Percentiles rank a stretch among this genome's conserved stretches.
phyloP scores from a whole-genome alignment of 1,139 yeast species.

The Candida dubliniensis region DNA sequence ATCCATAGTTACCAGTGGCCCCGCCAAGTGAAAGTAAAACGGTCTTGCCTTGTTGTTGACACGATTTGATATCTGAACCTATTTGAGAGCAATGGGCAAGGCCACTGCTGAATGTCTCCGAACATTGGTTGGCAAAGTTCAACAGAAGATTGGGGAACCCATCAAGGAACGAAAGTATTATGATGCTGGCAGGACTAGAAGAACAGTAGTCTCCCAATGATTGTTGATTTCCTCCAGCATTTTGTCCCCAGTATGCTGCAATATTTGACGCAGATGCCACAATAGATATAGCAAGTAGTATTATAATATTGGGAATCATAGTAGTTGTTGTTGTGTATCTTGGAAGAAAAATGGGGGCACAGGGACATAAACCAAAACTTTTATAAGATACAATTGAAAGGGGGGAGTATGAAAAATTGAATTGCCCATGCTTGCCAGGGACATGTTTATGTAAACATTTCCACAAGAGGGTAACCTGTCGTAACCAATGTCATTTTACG shows the following conservation, averaged over 20 bases:
- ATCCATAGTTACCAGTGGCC: constrained; percentile 72
- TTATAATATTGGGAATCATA: not conserved
- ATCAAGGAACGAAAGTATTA: constrained; percentile 64
- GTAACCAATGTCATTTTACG: no score
- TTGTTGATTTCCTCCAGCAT: constrained; percentile 68
- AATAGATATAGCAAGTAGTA: not conserved
- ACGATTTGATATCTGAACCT: constrained; percentile 67
- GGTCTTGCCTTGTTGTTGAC: constrained; percentile 73
- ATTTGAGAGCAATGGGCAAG: constrained; percentile 57
- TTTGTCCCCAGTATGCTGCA: constrained; percentile 87
- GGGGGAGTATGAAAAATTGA: not conserved
- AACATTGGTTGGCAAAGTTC: constrained; percentile 70
- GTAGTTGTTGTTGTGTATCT: not conserved
- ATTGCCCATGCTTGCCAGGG: not conserved
- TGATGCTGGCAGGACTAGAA: constrained; percentile 62
- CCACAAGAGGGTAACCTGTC: no score
- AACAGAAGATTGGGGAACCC: constrained; percentile 50
- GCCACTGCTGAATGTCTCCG: constrained; percentile 51
- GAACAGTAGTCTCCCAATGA: constrained; percentile 64
- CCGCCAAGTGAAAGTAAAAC: constrained; percentile 76
- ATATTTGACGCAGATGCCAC: constrained; percentile 13
- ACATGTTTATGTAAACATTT: not conserved
- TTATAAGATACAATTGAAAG: not conserved
- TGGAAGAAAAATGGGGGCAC: not conserved
- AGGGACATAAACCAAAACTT: not conserved